Conservation (phyloP, 805 yeast species). For the Candida nitratophila region DNA sequence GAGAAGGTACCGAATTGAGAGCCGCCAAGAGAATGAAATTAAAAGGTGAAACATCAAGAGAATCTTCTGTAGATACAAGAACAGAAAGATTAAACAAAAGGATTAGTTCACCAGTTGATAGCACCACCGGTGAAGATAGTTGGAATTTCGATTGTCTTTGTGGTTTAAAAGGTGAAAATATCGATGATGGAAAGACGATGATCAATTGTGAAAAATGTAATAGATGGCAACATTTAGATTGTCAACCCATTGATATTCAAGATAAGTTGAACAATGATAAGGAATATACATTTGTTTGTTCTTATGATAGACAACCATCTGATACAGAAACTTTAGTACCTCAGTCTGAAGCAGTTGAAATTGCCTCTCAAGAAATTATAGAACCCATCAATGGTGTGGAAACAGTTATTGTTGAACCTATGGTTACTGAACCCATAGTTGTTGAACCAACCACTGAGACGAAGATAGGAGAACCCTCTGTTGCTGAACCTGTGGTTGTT, state of each 20-base stretch:
- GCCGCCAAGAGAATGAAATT: constrained; percentile 33
- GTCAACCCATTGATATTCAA: constrained; percentile 23
- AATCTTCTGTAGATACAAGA: constrained; percentile 29
- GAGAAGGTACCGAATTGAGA: constrained; percentile 37
- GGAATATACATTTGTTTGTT: constrained; percentile 11
- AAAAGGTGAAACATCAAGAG: constrained; percentile 24
- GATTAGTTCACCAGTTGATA: neutral
- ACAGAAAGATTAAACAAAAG: constrained; percentile 21
- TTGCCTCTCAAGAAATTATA: too few species aligned
- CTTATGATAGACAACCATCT: constrained; percentile 9
- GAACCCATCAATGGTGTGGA: too few species aligned
- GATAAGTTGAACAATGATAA: constrained; percentile 27
- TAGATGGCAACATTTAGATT: constrained; percentile 33
- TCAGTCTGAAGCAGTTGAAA: neutral
- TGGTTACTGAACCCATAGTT: neutral
- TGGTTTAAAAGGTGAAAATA: constrained; percentile 29
- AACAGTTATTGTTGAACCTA: too few species aligned
- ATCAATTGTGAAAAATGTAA: constrained; percentile 29
- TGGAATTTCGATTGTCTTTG: constrained; percentile 35
- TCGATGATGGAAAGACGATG: constrained; percentile 30
- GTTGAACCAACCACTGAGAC: neutral
- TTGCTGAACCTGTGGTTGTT: neutral
- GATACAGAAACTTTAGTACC: too few species aligned
- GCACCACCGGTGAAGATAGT: constrained; percentile 4
- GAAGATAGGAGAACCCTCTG: too few species aligned